Conservation (phyloP, 139 green algal species). For the Coccomyxa sp. region DNA sequence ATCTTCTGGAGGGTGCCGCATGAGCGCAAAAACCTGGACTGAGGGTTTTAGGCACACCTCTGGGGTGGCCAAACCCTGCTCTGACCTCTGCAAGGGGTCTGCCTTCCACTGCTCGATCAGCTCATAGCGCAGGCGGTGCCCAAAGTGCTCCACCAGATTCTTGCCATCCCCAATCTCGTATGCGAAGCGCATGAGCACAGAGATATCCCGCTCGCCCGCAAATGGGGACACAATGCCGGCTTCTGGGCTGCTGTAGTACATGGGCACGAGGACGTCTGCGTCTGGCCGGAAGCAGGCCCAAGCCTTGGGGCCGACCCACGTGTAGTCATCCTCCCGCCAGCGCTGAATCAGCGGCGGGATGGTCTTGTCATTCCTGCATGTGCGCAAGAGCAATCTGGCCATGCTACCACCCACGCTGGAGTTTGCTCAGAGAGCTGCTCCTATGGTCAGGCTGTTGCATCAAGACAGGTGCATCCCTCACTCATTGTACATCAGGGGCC, state of each 20-base stretch:
- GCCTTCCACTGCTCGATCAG: background rate
- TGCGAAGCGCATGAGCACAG: background rate
- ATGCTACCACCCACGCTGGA: too few relatives aligned
- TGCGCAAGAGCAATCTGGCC: too few relatives aligned
- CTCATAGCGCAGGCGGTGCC: constrained; percentile 2
- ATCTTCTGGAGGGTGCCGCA: background rate
- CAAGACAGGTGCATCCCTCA: too few relatives aligned
- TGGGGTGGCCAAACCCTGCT: background rate
- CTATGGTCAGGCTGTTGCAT: too few relatives aligned
- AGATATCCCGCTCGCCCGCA: background rate
- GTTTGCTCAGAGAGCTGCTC: too few relatives aligned
- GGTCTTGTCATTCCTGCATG: background rate
- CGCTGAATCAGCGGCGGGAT: background rate
- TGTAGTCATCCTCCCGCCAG: background rate
- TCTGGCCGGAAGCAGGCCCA: constrained; percentile 4
- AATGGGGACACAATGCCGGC: background rate
- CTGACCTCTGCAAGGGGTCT: background rate
- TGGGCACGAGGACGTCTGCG: constrained; percentile 3
- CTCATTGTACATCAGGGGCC: too few relatives aligned
- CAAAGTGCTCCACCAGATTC: constrained; percentile 6
- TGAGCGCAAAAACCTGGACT: too few relatives aligned
- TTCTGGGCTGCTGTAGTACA: background rate
- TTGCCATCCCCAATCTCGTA: constrained; percentile 2
- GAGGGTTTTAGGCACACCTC: background rate
- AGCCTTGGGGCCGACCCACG: background rate